A percentile compares a stretch with the other conserved stretches of the same genome.
These are phyloP conservation scores for apple (Malus domestica) DNA, from an alignment of 306 rosid genomes.

Conservation along the genomic window ASM211411v1 NC_041797.1:26480501-26481000, in stretches of 20 bases:
- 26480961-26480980: conserved; percentile 11
- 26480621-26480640: not conserved
- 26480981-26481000: not conserved
- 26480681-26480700: conserved; percentile 61
- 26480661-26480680: conserved; percentile 42
- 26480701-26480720: not conserved
- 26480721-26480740: not conserved
- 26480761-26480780: conserved; percentile 39
- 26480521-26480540: conserved; percentile 26
- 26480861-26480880: not conserved
- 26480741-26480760: conserved; percentile 11
- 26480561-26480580: conserved; percentile 85
- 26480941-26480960: not conserved
- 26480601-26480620: conserved; percentile 19
- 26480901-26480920: not conserved
- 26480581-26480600: conserved; percentile 62
- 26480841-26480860: not conserved
- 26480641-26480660: not conserved
- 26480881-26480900: not conserved
- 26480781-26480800: conserved; percentile 56
- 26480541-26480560: conserved; percentile 50
- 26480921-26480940: conserved; percentile 5
- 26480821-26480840: conserved; percentile 17
- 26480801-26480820: conserved; percentile 68
- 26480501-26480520: conserved; percentile 47